Base-by-base conservation (phyloP, 345 rosid genomes). In the Psidium friedrichsthalianum region DNA sequence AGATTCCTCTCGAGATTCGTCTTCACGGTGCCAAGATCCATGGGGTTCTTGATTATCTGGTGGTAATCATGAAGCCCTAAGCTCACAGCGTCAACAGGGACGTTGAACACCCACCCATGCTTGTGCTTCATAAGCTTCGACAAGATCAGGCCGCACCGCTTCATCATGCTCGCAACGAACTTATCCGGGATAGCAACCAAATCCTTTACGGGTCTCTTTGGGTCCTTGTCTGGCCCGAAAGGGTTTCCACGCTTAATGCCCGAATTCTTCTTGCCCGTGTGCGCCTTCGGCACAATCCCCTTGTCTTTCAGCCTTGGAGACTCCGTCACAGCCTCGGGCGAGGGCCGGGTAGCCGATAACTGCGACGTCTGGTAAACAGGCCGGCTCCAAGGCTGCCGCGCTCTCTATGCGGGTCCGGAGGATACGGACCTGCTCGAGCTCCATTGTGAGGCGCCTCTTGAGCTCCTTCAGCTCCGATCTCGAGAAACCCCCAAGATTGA, bases 11-110 rank as follows among this genome's bases (percentile, higher is more conserved):
- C 85, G 9, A 92, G 69, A 82, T 89, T 93, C 36, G 83, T 83
- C 87, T 85, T 91, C 51, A 92, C 88, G 3, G 95, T 89, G 29
- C 92, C 93, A n/a, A 93, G 88, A 86, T 93, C 95, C 95, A 93
- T 92, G 16, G 95, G 94, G 44, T 83, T 81, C 88, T 92, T 89
- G 82, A 93, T 89, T 29, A 93, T 86, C 32, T 83, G 89, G 25
- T 86, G 81, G 82, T 92, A 92, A 87, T 93, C 95, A 20, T 87
- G 89, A 8, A 91, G 90, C 86, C 90, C 86, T 57, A 90, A 36
- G 51, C 85, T 80, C 80, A 53, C 92, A 6, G 85, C 88, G 36
- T 93, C 95, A 18, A 93, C 94, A 3, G 95, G 93, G 16, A 42
- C 53, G 84, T 88, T 92, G 84, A 92, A 92, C 3, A 92, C 88